Conservation (phyloP, 176 grass and related monocot genomes). For the Hyparrhenia diplandra region DNA sequence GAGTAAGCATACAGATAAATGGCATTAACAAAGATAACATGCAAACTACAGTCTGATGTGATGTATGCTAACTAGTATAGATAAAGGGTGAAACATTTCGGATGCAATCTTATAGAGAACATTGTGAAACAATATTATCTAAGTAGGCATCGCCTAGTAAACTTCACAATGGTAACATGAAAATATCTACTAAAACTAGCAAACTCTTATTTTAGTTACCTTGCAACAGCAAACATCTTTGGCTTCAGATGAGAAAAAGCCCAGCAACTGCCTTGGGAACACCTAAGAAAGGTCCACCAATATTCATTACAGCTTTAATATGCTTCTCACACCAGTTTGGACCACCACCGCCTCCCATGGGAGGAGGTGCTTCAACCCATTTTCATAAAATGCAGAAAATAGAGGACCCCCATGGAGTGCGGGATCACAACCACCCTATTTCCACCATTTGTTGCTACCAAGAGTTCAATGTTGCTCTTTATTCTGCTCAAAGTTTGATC, state of each 20-base stretch:
- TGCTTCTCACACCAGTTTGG: conserved; percentile 87
- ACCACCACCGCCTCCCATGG: conserved; percentile 87
- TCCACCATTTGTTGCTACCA: conserved; percentile 92
- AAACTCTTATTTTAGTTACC: conserved; percentile 42
- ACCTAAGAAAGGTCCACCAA: conserved; percentile 93
- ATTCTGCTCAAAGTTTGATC: conserved; percentile 97
- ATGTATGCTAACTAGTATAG: not conserved
- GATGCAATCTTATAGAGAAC: conserved; percentile 25
- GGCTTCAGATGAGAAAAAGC: conserved; percentile 97
- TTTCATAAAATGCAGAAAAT: conserved; percentile 99
- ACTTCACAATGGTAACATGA: not conserved
- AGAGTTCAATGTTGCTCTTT: conserved; percentile 92
- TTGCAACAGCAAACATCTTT: conserved; percentile 97
- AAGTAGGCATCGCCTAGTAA: not conserved
- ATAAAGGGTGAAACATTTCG: not conserved
- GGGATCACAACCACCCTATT: conserved; percentile 97
- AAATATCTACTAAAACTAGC: not conserved
- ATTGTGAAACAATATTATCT: conserved; percentile 21
- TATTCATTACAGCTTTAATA: conserved; percentile 95
- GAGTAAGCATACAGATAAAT: not conserved
- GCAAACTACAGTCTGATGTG: not conserved
- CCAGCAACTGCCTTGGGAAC: conserved; percentile 90
- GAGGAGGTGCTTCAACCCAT: conserved; percentile 95
- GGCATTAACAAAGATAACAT: not conserved
- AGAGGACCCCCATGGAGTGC: conserved; percentile 95